A percentile compares a stretch with the other conserved stretches of the same genome.
phyloP scores from a whole-genome alignment of 345 rosid species.

The Corchorus olitorius region DNA sequence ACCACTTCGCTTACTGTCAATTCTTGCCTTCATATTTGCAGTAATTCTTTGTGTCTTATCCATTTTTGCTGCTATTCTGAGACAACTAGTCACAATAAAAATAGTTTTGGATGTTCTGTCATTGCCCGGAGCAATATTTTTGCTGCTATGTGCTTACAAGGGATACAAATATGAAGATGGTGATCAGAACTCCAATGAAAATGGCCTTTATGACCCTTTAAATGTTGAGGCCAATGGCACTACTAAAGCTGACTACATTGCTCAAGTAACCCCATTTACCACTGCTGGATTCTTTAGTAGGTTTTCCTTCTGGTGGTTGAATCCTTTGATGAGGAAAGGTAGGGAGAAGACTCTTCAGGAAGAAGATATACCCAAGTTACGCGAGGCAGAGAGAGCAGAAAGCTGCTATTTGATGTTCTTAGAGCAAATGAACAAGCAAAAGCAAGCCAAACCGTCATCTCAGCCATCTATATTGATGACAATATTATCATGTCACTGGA shows the following conservation, averaged over 20 bases:
- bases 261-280: slow-evolving; percentile 48
- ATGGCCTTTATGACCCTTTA: slow-evolving; percentile 59
- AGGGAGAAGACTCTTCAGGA: slow-evolving; percentile 67
- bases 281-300: slow-evolving; percentile 64
- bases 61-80: slow-evolving; percentile 36
- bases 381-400: slow-evolving; percentile 66
- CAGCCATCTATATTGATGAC: slow-evolving; percentile 63
- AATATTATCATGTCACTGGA: slow-evolving; percentile 60
- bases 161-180: slow-evolving; percentile 32
- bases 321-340: slow-evolving; percentile 71
- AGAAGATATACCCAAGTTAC: slow-evolving; percentile 64
- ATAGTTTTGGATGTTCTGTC: slow-evolving; percentile 51
- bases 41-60: slow-evolving; percentile 47
- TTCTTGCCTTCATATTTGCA: slow-evolving; percentile 56
- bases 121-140: slow-evolving; percentile 59
- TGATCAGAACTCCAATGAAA: slow-evolving; percentile 26
- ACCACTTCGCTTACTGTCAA: slow-evolving; percentile 46
- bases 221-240: slow-evolving; percentile 35
- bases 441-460: slow-evolving; percentile 40
- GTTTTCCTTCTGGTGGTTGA: slow-evolving; percentile 91
- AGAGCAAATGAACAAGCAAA: slow-evolving; percentile 54
- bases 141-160: slow-evolving; percentile 56
- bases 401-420: slow-evolving; percentile 62
- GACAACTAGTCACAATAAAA: slow-evolving; percentile 26
- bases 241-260: slow-evolving; percentile 31